Base-by-base conservation (phyloP, 176 grass and related monocot genomes). In the Triticum timopheevii region DNA sequence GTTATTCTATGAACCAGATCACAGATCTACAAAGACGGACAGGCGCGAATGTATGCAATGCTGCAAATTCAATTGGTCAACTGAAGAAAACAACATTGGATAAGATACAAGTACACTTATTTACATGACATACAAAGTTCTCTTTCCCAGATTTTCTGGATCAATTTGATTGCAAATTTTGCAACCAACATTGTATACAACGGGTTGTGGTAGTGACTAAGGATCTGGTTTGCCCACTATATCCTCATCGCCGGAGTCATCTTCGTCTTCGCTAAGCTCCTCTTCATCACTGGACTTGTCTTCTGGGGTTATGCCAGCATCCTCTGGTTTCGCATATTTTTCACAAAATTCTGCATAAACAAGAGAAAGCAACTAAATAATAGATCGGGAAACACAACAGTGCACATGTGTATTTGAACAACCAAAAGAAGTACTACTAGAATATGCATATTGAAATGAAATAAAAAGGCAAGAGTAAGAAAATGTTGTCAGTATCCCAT, bases 211-310 rank as follows among this genome's bases (percentile, higher is more conserved):
- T 61, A 58, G 35, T 22, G 76, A 86, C 87, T 89, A 96, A 84
- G 89, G 94, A 77, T 96, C 94, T 52, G 94, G 91, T 64, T 96
- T 92, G 54, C 91, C 91, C 11, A 96, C 87, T 87, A 93, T 92
- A 82, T 81, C 91, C 35, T 96, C 94, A 8, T 96, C 94, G 3
- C 91, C 90, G 0, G 71, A 92, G 35, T 91, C 91, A 7, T 93
- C 83, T 85, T 96, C 94, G 3, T 92, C 89, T 83, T 96, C 94
- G 4, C 91, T 96, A 77, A 93, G 89, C 78, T 96, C 94, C 82
- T 96, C 94, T 85, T 96, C 94, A 17, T 96, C 94, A 6, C 91
- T 96, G 27, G 91, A 93, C 77, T 92, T 90, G 24, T 93, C 89
- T 89, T 96, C 94, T 11, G 89, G 86, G 19, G 87, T 81, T 67